phyloP scores from a whole-genome alignment of 2,329 filamentous ascomycete genomes.

The Metarhizium sp. region DNA sequence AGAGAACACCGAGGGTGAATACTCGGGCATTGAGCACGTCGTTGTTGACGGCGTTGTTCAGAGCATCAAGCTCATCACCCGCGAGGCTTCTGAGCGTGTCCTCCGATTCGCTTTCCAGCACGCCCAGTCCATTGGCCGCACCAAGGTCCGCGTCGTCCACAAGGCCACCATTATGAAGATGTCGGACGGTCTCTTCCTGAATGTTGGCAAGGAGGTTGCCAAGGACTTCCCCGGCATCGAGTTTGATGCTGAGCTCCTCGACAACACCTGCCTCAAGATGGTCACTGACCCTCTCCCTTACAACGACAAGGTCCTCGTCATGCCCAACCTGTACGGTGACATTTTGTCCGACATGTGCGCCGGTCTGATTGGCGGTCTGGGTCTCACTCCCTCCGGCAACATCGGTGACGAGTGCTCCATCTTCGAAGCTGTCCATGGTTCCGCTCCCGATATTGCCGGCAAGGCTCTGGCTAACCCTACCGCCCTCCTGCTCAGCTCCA shows the following conservation, averaged over 20 bases:
- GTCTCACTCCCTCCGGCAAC: conserved; percentile 95
- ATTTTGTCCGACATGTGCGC: conserved; percentile 99
- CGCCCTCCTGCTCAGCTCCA: conserved; percentile 85
- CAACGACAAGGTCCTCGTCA: conserved; percentile 98
- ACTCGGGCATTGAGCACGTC: conserved; percentile 97
- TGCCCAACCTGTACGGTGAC: conserved; percentile 98
- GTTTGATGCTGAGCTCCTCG: conserved; percentile 95
- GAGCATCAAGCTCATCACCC: conserved; percentile 99
- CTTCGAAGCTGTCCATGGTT: conserved; percentile 98
- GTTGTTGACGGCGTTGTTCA: conserved; percentile 97
- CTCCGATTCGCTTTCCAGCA: conserved; percentile 98
- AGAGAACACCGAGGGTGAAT: conserved; percentile 99
- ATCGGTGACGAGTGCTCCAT: conserved; percentile 99
- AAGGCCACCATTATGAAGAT: conserved; percentile 99
- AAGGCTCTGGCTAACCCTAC: conserved; percentile 96
- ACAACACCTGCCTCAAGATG: conserved; percentile 99
- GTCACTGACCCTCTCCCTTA: conserved; percentile 92
- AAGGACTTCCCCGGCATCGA: conserved; percentile 95
- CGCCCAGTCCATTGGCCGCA: conserved; percentile 84
- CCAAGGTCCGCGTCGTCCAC: conserved; percentile 96
- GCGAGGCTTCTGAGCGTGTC: conserved; percentile 88
- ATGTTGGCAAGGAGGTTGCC: conserved; percentile 71
- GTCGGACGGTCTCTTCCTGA: conserved; percentile 96
- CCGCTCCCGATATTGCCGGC: conserved; percentile 91
- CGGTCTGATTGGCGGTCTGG: conserved; percentile 93